A percentile compares a stretch with the other conserved stretches of the same genome.
Evolutionary conservation across 2,329 filamentous ascomycete genomes (phyloP).

Genomic region (Sclerotinia subarctica): DNA sequence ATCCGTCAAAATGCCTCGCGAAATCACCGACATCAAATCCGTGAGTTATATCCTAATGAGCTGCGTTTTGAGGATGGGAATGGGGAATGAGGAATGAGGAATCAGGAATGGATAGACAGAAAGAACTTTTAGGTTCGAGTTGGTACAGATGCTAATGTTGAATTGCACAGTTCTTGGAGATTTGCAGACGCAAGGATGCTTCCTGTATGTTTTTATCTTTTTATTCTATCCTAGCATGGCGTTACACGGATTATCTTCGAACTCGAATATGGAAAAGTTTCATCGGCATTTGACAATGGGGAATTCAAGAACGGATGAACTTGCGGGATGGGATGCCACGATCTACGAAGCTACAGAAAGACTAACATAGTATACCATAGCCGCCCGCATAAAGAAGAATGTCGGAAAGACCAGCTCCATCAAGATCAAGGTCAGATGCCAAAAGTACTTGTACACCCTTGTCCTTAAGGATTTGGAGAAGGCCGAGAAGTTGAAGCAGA

Average conservation of each 20-base stretch:
- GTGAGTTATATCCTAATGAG: slow-evolving; percentile 42
- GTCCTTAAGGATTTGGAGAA: slow-evolving; percentile 98
- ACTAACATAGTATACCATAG: slow-evolving; percentile 44
- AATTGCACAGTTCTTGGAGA: slow-evolving; percentile 85
- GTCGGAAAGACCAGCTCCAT: slow-evolving; percentile 69
- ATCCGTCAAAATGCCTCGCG: slow-evolving; percentile 87
- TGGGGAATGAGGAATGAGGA: background rate
- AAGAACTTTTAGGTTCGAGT: background rate
- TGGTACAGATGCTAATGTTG: slow-evolving; percentile 18
- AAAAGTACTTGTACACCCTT: slow-evolving; percentile 93
- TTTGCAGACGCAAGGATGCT: slow-evolving; percentile 99
- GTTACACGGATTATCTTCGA: background rate
- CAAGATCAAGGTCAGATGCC: slow-evolving; percentile 99
- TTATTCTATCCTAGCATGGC: background rate
- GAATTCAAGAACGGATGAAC: background rate
- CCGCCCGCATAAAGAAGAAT: slow-evolving; percentile 95
- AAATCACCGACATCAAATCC: slow-evolving; percentile 97
- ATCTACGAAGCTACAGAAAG: slow-evolving; percentile 24
- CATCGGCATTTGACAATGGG: slow-evolving; percentile 3
- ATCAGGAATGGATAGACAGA: background rate
- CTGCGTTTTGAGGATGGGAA: background rate
- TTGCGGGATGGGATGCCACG: background rate
- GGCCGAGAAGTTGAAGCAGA: slow-evolving; percentile 99
- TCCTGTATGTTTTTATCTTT: slow-evolving; percentile 70
- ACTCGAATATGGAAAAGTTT: background rate